Conservation (phyloP, 2,329 filamentous ascomycete species). For the Bipolaris oryzae region DNA sequence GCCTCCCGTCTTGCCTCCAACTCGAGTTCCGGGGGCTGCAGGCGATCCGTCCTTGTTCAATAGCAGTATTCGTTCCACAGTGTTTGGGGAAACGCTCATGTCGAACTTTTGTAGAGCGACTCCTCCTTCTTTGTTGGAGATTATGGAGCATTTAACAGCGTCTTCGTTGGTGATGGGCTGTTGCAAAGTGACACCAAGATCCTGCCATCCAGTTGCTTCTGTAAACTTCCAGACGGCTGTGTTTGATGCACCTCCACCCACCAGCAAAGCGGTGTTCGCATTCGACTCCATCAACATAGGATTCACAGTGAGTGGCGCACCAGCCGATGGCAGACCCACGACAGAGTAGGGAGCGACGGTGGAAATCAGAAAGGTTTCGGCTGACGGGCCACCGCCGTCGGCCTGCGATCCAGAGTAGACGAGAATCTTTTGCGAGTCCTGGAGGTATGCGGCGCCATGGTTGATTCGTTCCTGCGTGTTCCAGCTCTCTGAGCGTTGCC, state of each 20-base stretch:
- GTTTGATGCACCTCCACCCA: slow-evolving; percentile 73
- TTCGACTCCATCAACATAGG: slow-evolving; percentile 80
- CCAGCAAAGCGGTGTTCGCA: slow-evolving; percentile 70
- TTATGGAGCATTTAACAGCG: slow-evolving; percentile 66
- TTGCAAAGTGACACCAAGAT: slow-evolving; percentile 69
- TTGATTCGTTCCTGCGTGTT: slow-evolving; percentile 71
- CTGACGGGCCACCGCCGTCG: slow-evolving; percentile 63
- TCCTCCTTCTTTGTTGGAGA: slow-evolving; percentile 76
- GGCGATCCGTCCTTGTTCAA: slow-evolving; percentile 63
- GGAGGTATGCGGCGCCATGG: slow-evolving; percentile 78
- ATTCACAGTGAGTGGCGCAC: slow-evolving; percentile 65
- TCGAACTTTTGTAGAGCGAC: slow-evolving; percentile 82
- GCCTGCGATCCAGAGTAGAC: slow-evolving; percentile 79
- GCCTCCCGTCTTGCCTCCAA: slow-evolving; percentile 42
- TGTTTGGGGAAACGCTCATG: slow-evolving; percentile 73
- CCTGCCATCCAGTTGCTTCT: slow-evolving; percentile 66
- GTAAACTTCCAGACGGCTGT: slow-evolving; percentile 75
- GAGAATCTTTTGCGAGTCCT: slow-evolving; percentile 71
- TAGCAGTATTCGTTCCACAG: slow-evolving; percentile 72
- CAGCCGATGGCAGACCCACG: slow-evolving; percentile 53
- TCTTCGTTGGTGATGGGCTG: slow-evolving; percentile 65
- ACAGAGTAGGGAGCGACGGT: slow-evolving; percentile 70
- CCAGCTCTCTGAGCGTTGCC: slow-evolving; percentile 55
- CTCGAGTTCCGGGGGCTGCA: slow-evolving; percentile 55
- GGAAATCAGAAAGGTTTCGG: slow-evolving; percentile 76